Evolutionary conservation across 306 rosid species (phyloP).

Genomic region (Rosa persica): DNA sequence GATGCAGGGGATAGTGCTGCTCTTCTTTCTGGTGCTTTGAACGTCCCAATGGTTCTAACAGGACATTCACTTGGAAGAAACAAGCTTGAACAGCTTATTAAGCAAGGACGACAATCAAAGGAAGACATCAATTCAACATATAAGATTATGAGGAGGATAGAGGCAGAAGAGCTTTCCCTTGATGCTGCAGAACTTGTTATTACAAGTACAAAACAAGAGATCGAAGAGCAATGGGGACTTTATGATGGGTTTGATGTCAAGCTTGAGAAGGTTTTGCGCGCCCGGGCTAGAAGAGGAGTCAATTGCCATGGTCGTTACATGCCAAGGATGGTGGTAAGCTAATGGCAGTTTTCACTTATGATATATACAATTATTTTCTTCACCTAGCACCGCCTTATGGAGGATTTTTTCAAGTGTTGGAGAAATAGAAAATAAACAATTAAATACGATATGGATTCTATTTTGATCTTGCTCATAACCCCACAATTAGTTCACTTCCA

Average conservation of each 20-base stretch:
- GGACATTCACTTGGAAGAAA: constrained; percentile 94
- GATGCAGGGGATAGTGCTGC: constrained; percentile 95
- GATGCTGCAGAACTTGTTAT: constrained; percentile 93
- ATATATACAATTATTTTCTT: too few relatives aligned
- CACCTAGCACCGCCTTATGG: neutral
- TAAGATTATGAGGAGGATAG: constrained; percentile 88
- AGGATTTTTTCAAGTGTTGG: neutral
- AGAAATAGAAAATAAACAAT: neutral
- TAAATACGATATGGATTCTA: neutral
- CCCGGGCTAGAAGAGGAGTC: constrained; percentile 82
- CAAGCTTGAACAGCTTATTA: constrained; percentile 88
- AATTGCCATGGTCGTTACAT: constrained; percentile 79
- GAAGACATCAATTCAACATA: constrained; percentile 89
- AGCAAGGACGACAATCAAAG: constrained; percentile 87
- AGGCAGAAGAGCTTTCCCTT: constrained; percentile 83
- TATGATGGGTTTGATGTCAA: constrained; percentile 91
- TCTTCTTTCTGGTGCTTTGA: constrained; percentile 88
- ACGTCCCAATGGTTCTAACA: constrained; percentile 85
- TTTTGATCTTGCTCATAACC: neutral
- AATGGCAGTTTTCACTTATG: too few relatives aligned
- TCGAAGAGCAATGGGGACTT: constrained; percentile 94
- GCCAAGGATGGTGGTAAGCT: constrained; percentile 95
- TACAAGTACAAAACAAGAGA: constrained; percentile 91
- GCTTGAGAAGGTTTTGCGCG: constrained; percentile 86
- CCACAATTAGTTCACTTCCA: neutral